Evolutionary conservation across 805 yeast species (phyloP).

Genomic region (Myxozyma vanderwaltii): DNA sequence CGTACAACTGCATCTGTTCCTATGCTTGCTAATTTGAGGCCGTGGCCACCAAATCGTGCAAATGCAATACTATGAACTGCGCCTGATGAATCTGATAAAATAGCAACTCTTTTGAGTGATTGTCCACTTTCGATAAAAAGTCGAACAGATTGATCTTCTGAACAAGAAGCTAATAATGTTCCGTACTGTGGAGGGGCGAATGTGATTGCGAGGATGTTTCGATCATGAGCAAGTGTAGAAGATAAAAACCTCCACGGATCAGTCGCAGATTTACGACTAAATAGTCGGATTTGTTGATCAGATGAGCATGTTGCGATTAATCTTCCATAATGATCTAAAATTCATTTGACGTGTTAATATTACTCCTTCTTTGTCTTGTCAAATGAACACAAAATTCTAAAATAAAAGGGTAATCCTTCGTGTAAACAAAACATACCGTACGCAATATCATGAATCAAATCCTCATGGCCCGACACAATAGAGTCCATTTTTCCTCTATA

Average conservation of each 20-base stretch:
- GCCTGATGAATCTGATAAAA: conserved; percentile 82
- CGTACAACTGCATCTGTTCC: conserved; percentile 87
- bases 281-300: conserved; percentile 90
- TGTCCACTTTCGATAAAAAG: conserved; percentile 89
- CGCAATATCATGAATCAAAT: conserved; percentile 83
- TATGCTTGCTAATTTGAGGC: conserved; percentile 78
- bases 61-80: conserved; percentile 88
- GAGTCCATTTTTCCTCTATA: conserved; percentile 54
- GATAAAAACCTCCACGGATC: conserved; percentile 66
- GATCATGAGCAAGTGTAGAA: conserved; percentile 76
- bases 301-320: conserved; percentile 93
- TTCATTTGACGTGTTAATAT: neutral
- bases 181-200: conserved; percentile 98
- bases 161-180: conserved; percentile 79
- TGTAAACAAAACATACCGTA: conserved; percentile 50
- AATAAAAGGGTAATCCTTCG: neutral
- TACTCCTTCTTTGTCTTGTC: no score
- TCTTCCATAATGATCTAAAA: conserved; percentile 51
- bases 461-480: conserved; percentile 89
- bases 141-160: conserved; percentile 85
- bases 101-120: conserved; percentile 76
- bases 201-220: conserved; percentile 74
- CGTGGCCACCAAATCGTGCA: conserved; percentile 75
- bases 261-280: conserved; percentile 51
- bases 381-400: no score